Conservation (phyloP, 768 basidiomycete species). For the Phylloporus rhodoxanthus region DNA sequence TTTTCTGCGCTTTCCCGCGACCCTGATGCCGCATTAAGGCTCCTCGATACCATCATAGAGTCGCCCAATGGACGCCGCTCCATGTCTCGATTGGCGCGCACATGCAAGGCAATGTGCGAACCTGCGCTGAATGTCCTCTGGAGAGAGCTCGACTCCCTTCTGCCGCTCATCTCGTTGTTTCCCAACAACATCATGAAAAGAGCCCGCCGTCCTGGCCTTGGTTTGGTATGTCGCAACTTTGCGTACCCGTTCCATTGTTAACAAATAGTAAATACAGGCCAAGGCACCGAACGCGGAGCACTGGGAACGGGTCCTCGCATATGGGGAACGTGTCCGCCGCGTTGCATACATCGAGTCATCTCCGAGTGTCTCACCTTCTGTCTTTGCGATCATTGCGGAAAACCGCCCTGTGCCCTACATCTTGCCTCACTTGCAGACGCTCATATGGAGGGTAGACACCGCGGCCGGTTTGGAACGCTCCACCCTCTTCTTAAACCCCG, state of each 20-base stretch:
- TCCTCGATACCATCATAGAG: constrained; percentile 49
- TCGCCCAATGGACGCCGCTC: constrained; percentile 61
- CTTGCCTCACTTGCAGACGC: constrained; percentile 61
- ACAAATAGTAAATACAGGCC: constrained; percentile 34
- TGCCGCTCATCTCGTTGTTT: constrained; percentile 68
- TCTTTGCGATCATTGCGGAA: constrained; percentile 65
- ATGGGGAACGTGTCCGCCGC: constrained; percentile 62
- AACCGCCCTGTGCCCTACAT: constrained; percentile 57
- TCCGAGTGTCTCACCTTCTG: constrained; percentile 55
- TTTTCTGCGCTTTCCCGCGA: constrained; percentile 55
- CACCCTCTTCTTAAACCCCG: constrained; percentile 60
- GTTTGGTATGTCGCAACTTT: constrained; percentile 50
- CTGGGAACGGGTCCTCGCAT: constrained; percentile 61
- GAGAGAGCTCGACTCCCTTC: constrained; percentile 71
- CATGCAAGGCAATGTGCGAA: constrained; percentile 68
- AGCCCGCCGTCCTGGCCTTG: constrained; percentile 65
- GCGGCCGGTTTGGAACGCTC: constrained; percentile 60
- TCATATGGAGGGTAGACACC: constrained; percentile 70
- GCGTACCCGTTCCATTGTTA: constrained; percentile 1
- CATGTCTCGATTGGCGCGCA: constrained; percentile 66
- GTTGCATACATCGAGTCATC: constrained; percentile 65
- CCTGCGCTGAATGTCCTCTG: constrained; percentile 68
- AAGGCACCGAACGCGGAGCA: constrained; percentile 60
- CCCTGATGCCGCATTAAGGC: constrained; percentile 47
- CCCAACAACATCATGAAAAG: constrained; percentile 63